phyloP scores from a whole-genome alignment of 208 protist species.

The Acanthamoeba triangularis region DNA sequence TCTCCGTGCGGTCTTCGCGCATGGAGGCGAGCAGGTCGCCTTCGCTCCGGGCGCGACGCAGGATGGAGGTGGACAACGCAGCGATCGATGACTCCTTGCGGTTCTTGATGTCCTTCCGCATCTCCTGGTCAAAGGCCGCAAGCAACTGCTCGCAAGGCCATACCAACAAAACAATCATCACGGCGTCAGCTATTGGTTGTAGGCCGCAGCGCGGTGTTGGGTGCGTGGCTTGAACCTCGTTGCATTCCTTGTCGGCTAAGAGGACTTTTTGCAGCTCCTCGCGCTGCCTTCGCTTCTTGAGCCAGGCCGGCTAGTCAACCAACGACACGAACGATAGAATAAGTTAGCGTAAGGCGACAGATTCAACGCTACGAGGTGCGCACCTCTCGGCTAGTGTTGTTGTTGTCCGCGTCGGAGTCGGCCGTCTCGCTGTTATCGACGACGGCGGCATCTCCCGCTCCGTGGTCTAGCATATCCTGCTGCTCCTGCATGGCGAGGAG shows the following conservation, averaged over 20 bases:
- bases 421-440: neutral
- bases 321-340: neutral
- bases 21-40: neutral
- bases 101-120: neutral
- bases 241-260: conserved; percentile 10
- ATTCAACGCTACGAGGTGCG: neutral
- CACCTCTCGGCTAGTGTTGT: neutral
- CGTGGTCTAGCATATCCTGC: no score
- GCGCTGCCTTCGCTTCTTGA: neutral
- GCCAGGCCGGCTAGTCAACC: neutral
- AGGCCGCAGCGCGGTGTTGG: neutral
- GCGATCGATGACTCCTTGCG: neutral
- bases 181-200: neutral
- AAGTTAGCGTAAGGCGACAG: neutral
- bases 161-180: neutral
- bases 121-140: neutral
- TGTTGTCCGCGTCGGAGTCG: no score
- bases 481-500: conserved; percentile 2
- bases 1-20: neutral
- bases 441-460: neutral
- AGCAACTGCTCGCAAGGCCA: neutral
- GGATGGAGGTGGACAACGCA: neutral
- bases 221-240: neutral
- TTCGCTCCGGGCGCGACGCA: neutral
- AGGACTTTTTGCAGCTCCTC: neutral